These are phyloP conservation scores for Metschnikowia cubensis DNA, from an alignment of 805 yeast species.

Conservation along the genomic window DNA sequence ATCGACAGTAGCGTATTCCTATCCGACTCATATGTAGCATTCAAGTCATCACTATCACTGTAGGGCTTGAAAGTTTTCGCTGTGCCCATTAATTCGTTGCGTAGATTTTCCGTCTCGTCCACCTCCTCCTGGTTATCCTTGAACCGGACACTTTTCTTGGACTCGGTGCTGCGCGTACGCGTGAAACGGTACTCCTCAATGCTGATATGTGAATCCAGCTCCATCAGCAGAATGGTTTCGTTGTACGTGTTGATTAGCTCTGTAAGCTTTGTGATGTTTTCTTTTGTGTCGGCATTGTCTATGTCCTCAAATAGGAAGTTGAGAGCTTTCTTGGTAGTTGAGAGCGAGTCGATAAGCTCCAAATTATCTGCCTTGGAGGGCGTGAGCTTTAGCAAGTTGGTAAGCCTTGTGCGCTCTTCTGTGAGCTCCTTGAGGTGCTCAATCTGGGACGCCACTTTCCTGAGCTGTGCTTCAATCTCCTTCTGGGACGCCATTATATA, in stretches of 20 bases:
- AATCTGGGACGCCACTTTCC: slow-evolving; percentile 19
- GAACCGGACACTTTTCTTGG: slow-evolving; percentile 36
- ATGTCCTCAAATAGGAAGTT: slow-evolving; percentile 29
- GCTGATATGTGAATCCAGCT: slow-evolving; percentile 27
- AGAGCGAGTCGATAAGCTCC: slow-evolving; percentile 30
- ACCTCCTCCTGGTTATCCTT: slow-evolving; percentile 20
- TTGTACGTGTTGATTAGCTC: slow-evolving; percentile 16
- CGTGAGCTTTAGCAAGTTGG: slow-evolving; percentile 26
- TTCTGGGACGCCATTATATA: slow-evolving; percentile 16
- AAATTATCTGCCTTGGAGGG: slow-evolving; percentile 39
- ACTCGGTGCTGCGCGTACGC: background rate
- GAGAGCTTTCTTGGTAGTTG: slow-evolving; percentile 25
- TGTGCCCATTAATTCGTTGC: slow-evolving; percentile 36
- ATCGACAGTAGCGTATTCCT: slow-evolving; percentile 20
- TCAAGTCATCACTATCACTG: slow-evolving; percentile 20
- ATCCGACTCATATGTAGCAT: slow-evolving; percentile 17
- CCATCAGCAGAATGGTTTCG: slow-evolving; percentile 16
- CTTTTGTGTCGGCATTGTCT: slow-evolving; percentile 4
- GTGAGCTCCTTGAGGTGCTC: slow-evolving; percentile 26
- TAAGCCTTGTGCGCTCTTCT: slow-evolving; percentile 33
- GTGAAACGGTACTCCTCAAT: slow-evolving; percentile 29
- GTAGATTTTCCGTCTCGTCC: slow-evolving; percentile 19
- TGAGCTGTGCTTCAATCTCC: slow-evolving; percentile 20
- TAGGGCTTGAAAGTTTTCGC: slow-evolving; percentile 30
- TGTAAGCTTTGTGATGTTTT: slow-evolving; percentile 2